Evolutionary conservation across 78 protist species (phyloP).

Genomic region (slime mould (Dictyostelium discoideum)): DNA sequence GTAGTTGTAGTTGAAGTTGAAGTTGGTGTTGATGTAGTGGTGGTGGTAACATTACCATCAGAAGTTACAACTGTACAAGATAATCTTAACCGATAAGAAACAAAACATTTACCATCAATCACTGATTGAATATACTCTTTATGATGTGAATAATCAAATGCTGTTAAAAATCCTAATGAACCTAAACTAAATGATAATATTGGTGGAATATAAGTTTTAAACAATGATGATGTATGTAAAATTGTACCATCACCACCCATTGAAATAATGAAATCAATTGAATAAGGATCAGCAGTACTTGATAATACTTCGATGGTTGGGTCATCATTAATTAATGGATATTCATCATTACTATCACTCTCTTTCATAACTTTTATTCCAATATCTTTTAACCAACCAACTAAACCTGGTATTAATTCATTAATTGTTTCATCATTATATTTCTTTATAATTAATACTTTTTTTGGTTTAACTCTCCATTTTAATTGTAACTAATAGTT

Average conservation of each 20-base stretch:
- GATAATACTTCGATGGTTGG: neutral
- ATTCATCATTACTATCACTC: neutral
- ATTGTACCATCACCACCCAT: conserved; percentile 97
- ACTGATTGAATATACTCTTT: conserved; percentile 69
- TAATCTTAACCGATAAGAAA: conserved; percentile 62
- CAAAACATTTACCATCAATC: conserved; percentile 78
- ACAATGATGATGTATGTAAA: conserved; percentile 86
- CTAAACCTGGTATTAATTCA: conserved; percentile 5
- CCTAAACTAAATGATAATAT: conserved; percentile 90
- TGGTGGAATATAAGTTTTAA: conserved; percentile 87
- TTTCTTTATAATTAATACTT: conserved; percentile 66
- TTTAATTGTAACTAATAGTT: conserved; percentile 55
- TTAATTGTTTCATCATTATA: conserved; percentile 33
- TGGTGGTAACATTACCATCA: neutral
- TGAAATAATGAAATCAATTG: conserved; percentile 91
- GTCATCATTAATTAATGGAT: neutral
- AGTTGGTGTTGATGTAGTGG: neutral
- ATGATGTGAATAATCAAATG: conserved; percentile 76
- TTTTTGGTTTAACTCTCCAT: conserved; percentile 74
- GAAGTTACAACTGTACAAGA: conserved; percentile 57
- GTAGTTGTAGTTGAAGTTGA: neutral
- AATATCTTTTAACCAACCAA: conserved; percentile 15
- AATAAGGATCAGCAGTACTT: conserved; percentile 15
- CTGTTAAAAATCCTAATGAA: conserved; percentile 91
- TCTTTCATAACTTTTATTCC: conserved; percentile 14